phyloP scores from a whole-genome alignment of 805 yeast species.

The Gaillardinia entomophila region DNA sequence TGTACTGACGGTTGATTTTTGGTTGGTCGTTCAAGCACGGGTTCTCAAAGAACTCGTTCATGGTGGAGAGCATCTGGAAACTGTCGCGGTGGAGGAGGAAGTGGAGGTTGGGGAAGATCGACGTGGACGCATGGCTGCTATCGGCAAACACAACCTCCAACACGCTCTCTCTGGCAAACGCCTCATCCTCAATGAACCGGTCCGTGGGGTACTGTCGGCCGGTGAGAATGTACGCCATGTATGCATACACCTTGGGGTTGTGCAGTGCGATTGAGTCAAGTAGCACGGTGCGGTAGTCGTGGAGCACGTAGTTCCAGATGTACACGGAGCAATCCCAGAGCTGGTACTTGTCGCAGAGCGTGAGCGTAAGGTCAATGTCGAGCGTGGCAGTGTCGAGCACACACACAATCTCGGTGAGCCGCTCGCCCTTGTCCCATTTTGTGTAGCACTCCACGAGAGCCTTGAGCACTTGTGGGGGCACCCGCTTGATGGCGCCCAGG shows the following conservation, averaged over 20 bases:
- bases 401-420: constrained; percentile 65
- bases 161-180: constrained; percentile 4
- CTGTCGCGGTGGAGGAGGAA: constrained; percentile 51
- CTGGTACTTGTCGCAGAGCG: constrained; percentile 49
- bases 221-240: constrained; percentile 62
- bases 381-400: constrained; percentile 59
- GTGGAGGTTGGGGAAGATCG: constrained; percentile 61
- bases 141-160: constrained; percentile 8
- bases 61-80: constrained; percentile 54
- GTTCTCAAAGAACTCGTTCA: constrained; percentile 85
- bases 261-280: constrained; percentile 28
- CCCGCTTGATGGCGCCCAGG: constrained; percentile 33
- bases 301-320: constrained; percentile 64
- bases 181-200: constrained; percentile 27
- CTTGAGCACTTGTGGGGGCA: constrained; percentile 64
- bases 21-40: constrained; percentile 61
- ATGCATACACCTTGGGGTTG: constrained; percentile 32
- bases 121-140: neutral
- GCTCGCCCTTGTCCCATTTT: constrained; percentile 32
- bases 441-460: constrained; percentile 52
- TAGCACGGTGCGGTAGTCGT: constrained; percentile 70
- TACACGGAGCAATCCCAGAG: constrained; percentile 61
- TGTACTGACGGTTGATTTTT: constrained; percentile 64
- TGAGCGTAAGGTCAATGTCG: constrained; percentile 73
- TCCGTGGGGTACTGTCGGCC: constrained; percentile 82